These are phyloP conservation scores for Ustilago shanxiensis DNA, from an alignment of 1,284 basidiomycete species.

Conservation along the genomic window DNA sequence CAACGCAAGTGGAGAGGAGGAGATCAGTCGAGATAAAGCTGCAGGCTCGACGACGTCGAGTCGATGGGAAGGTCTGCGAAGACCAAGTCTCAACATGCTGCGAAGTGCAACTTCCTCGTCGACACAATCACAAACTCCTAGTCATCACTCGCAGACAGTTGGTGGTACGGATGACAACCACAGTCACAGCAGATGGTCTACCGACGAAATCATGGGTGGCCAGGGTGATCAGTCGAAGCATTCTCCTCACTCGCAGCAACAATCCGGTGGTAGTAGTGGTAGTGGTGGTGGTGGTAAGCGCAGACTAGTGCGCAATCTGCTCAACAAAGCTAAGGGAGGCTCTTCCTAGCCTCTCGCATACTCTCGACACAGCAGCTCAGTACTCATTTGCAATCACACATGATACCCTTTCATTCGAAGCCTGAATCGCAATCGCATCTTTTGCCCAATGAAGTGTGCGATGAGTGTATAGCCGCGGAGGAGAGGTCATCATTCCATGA, in stretches of 20 bases:
- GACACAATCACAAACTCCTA: constrained; percentile 32
- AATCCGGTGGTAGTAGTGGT: background rate
- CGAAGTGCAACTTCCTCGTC: constrained; percentile 39
- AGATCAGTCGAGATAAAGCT: constrained; percentile 6
- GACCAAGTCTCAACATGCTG: constrained; percentile 45
- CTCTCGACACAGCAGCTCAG: background rate
- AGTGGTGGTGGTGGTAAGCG: constrained; percentile 14
- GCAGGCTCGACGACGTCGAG: constrained; percentile 4
- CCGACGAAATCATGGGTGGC: constrained; percentile 13
- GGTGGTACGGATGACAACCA: constrained; percentile 17
- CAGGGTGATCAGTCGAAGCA: background rate
- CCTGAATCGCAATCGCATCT: background rate
- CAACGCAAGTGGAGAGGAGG: constrained; percentile 8
- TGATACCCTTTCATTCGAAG: background rate
- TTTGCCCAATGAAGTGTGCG: no score
- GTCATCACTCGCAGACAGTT: constrained; percentile 13
- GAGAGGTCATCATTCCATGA: background rate
- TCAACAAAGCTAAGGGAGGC: constrained; percentile 48
- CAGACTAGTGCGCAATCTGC: constrained; percentile 37
- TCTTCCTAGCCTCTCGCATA: constrained; percentile 9
- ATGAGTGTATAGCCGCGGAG: background rate
- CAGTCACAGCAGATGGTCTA: constrained; percentile 25
- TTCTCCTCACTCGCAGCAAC: background rate
- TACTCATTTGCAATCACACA: background rate
- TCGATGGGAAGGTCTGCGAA: constrained; percentile 39